These are phyloP conservation scores for Batkoa obscura DNA, from an alignment of 371 early-diverging fungal species.

Conservation along the genomic window DNA sequence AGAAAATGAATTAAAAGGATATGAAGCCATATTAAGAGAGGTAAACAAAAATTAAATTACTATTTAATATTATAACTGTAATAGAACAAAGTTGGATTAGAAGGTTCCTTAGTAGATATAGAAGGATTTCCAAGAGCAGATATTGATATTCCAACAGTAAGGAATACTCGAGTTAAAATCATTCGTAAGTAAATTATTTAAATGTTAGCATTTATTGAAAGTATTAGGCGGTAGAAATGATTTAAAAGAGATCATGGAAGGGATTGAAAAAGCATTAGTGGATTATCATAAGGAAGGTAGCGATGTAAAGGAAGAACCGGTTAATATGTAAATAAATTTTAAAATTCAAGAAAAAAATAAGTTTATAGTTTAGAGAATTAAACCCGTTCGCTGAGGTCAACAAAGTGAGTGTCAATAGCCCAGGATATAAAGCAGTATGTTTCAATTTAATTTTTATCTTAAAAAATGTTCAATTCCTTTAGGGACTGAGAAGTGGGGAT, in stretches of 20 bases:
- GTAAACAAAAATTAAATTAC: neutral
- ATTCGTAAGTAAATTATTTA: conserved; percentile 19
- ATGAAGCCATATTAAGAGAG: neutral
- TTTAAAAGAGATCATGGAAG: conserved; percentile 1
- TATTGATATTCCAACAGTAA: conserved; percentile 57
- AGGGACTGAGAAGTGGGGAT: too few species aligned
- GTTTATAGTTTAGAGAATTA: too few species aligned
- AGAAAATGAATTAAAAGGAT: neutral
- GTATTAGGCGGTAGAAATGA: conserved; percentile 2
- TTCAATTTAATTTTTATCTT: too few species aligned
- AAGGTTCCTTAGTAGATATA: conserved; percentile 46
- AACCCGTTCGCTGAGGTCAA: neutral
- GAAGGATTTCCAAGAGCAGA: conserved; percentile 74
- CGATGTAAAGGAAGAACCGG: too few species aligned
- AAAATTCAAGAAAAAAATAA: too few species aligned
- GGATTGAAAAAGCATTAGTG: neutral
- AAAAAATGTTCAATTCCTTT: too few species aligned
- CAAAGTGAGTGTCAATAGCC: neutral
- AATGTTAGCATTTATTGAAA: neutral
- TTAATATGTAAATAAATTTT: too few species aligned
- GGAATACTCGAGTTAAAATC: conserved; percentile 36
- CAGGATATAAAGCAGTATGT: neutral
- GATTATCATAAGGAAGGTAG: neutral
- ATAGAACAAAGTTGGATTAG: conserved; percentile 54
- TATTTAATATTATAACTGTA: too few species aligned